phyloP scores from a whole-genome alignment of 495 filamentous ascomycete genomes.

The Stereocaulon alpinum region DNA sequence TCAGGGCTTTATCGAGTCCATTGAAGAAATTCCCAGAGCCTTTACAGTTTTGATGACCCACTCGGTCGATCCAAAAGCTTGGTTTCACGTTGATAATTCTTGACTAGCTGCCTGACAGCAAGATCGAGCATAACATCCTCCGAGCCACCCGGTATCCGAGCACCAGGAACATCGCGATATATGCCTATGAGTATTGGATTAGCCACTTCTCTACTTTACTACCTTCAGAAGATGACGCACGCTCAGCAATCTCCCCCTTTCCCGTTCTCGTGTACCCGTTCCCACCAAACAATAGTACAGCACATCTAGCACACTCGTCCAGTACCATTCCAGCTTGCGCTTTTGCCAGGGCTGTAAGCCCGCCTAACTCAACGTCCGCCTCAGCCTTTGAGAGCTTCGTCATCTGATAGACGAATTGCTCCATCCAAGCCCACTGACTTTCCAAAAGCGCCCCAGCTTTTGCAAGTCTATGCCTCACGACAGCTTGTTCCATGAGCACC shows the following conservation, averaged over 20 bases:
- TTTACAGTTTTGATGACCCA: slow-evolving; percentile 18
- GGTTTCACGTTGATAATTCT: slow-evolving; percentile 55
- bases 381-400: slow-evolving; percentile 49
- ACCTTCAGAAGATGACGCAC: slow-evolving; percentile 28
- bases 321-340: slow-evolving; percentile 60
- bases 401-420: slow-evolving; percentile 65
- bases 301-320: slow-evolving; percentile 57
- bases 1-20: neutral
- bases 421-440: slow-evolving; percentile 61
- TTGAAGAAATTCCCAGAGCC: neutral
- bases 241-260: slow-evolving; percentile 60
- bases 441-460: slow-evolving; percentile 61
- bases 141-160: slow-evolving; percentile 56
- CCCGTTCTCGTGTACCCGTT: slow-evolving; percentile 61
- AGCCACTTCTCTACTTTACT: neutral
- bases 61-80: slow-evolving; percentile 45
- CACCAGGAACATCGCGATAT: slow-evolving; percentile 53
- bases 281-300: slow-evolving; percentile 61
- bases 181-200: slow-evolving; percentile 34
- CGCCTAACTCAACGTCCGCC: slow-evolving; percentile 55
- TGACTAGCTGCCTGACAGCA: slow-evolving; percentile 59
- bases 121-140: slow-evolving; percentile 71
- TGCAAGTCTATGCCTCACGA: slow-evolving; percentile 61
- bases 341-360: slow-evolving; percentile 59
- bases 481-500: slow-evolving; percentile 60